Percentiles rank a stretch among this genome's conserved stretches.
These are phyloP conservation scores for Chamaecrista fasciculata DNA, from an alignment of 306 rosid species.

Conservation along the genomic window DNA sequence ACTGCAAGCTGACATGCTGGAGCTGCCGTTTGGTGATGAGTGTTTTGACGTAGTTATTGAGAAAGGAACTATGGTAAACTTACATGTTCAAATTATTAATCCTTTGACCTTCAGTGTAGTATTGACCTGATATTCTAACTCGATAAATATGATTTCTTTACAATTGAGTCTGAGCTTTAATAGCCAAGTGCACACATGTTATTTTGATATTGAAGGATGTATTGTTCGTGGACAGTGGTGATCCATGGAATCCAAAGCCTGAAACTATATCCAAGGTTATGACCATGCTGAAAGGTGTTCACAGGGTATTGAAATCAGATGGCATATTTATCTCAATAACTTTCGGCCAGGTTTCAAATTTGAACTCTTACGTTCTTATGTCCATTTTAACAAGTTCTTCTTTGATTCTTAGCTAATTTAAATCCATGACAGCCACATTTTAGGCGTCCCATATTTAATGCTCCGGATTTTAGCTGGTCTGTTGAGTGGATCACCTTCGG, in stretches of 20 bases:
- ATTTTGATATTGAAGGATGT: slow-evolving; percentile 72
- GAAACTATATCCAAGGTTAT: slow-evolving; percentile 68
- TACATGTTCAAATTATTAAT: slow-evolving; percentile 18
- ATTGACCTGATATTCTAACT: slow-evolving; percentile 20
- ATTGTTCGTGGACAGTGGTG: slow-evolving; percentile 90
- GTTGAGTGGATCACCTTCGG: slow-evolving; percentile 85
- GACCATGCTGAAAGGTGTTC: slow-evolving; percentile 78
- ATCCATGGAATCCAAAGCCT: slow-evolving; percentile 88
- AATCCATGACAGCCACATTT: slow-evolving; percentile 76
- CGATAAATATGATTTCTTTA: slow-evolving; percentile 12
- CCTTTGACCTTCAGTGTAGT: slow-evolving; percentile 21
- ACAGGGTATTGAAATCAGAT: slow-evolving; percentile 70
- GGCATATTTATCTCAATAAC: slow-evolving; percentile 85
- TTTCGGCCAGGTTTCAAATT: slow-evolving; percentile 80
- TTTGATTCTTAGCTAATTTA: slow-evolving; percentile 31
- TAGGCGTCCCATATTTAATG: slow-evolving; percentile 76
- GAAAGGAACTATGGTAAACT: slow-evolving; percentile 92
- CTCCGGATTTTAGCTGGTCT: slow-evolving; percentile 85
- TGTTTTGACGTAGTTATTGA: slow-evolving; percentile 87
- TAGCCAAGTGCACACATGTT: slow-evolving; percentile 19
- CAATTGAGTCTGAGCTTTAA: background rate
- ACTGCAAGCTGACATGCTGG: slow-evolving; percentile 94
- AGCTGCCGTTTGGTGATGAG: slow-evolving; percentile 76
- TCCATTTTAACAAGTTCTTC: slow-evolving; percentile 12
- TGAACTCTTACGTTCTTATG: slow-evolving; percentile 17